Conservation (phyloP, 345 rosid genomes). For the Corchorus capsularis region DNA sequence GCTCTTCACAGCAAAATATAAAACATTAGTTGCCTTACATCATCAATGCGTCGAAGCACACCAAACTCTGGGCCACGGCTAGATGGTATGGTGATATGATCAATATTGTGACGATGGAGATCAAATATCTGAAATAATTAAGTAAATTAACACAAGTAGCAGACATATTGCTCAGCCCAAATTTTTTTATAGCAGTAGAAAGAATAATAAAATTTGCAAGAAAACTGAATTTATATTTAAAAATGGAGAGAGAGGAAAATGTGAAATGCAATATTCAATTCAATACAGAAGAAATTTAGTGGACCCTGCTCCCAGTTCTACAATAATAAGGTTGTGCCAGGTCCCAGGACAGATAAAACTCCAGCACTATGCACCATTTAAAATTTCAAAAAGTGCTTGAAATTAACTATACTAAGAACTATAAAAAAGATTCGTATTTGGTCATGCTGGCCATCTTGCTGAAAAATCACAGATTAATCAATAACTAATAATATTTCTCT, state of each 20-base stretch:
- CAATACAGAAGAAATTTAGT: background rate
- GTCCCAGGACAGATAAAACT: background rate
- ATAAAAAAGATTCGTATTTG: background rate
- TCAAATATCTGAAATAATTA: slow-evolving; percentile 63
- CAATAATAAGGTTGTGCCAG: background rate
- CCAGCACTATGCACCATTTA: background rate
- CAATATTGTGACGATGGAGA: slow-evolving; percentile 95
- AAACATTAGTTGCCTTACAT: slow-evolving; percentile 53
- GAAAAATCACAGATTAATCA: background rate
- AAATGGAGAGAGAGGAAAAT: background rate
- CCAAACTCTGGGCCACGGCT: slow-evolving; percentile 77
- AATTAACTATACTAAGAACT: background rate
- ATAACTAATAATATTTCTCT: background rate
- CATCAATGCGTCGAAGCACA: slow-evolving; percentile 84
- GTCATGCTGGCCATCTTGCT: background rate
- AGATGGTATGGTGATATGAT: slow-evolving; percentile 86
- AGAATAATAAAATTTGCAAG: background rate
- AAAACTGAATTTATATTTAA: background rate
- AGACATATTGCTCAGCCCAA: background rate
- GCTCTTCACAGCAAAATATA: background rate
- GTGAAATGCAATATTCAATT: background rate
- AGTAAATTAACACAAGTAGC: background rate
- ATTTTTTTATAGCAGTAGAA: background rate
- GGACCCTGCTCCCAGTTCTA: background rate
- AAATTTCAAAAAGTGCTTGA: slow-evolving; percentile 3